These are phyloP conservation scores for Coriolopsis trogii DNA, from an alignment of 1,284 basidiomycete species.

Conservation along the genomic window DNA sequence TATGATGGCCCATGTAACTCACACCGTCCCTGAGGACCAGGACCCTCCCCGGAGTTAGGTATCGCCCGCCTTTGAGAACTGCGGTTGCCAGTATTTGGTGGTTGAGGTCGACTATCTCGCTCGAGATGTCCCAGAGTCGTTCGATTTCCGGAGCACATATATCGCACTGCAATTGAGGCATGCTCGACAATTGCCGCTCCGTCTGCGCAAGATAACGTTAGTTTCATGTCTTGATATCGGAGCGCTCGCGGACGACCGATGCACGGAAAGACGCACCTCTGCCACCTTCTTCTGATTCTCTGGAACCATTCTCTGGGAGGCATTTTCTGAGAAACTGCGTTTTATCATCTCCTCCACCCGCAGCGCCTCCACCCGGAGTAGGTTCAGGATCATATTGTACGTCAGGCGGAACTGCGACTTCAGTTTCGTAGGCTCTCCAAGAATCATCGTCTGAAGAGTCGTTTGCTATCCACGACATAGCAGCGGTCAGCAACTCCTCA, in stretches of 20 bases:
- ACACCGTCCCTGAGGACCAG: slow-evolving; percentile 86
- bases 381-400: slow-evolving; percentile 99
- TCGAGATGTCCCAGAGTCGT: slow-evolving; percentile 78
- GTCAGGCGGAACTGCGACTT: slow-evolving; percentile 97
- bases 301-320: slow-evolving; percentile 89
- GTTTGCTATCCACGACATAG: too few relatives aligned
- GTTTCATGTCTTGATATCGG: neutral
- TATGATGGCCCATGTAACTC: slow-evolving; percentile 39
- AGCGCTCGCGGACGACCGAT: neutral
- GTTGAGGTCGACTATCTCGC: slow-evolving; percentile 70
- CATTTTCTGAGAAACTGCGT: slow-evolving; percentile 97
- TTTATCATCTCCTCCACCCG: slow-evolving; percentile 99
- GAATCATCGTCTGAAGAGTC: slow-evolving; percentile 87
- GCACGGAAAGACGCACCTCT: slow-evolving; percentile 50
- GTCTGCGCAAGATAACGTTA: slow-evolving; percentile 50
- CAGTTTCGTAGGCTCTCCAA: slow-evolving; percentile 91
- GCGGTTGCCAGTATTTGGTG: slow-evolving; percentile 70
- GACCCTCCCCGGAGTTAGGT: slow-evolving; percentile 76
- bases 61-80: slow-evolving; percentile 64
- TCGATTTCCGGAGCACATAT: slow-evolving; percentile 74
- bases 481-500: too few relatives aligned
- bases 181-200: slow-evolving; percentile 70
- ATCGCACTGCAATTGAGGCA: slow-evolving; percentile 74
- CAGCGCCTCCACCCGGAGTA: slow-evolving; percentile 94
- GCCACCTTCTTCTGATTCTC: slow-evolving; percentile 90